Conservation (phyloP, 129 eudicot genomes). For the Flaveria brownii region DNA sequence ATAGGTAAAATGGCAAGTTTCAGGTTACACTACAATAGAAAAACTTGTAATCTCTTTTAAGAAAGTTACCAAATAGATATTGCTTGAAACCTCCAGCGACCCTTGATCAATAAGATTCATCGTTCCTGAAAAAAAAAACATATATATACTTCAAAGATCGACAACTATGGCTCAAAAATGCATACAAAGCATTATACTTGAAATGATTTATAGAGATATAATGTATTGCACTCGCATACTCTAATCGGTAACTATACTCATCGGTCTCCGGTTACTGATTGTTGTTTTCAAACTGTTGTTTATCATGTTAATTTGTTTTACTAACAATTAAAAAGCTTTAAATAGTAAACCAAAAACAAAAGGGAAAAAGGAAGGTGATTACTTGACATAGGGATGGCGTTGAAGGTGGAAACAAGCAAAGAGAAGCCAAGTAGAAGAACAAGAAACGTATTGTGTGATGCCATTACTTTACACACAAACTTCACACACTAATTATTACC, state of each 20-base stretch:
- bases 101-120: constrained; percentile 32
- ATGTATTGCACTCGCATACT: too few species aligned
- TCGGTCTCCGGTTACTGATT: not conserved
- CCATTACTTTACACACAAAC: constrained; percentile 33
- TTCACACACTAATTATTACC: constrained; percentile 13
- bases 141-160: not conserved
- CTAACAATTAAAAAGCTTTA: not conserved
- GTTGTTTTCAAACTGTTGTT: not conserved
- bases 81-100: constrained; percentile 21
- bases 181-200: not conserved
- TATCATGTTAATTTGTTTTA: not conserved
- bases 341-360: not conserved
- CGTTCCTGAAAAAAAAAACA: constrained; percentile 41
- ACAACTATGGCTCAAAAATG: not conserved
- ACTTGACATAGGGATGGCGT: constrained; percentile 65
- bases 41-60: not conserved
- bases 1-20: too few species aligned
- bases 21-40: too few species aligned
- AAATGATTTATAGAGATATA: not conserved
- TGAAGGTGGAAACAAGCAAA: constrained; percentile 29
- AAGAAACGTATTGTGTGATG: constrained; percentile 30
- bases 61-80: constrained; percentile 32
- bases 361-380: constrained; percentile 16
- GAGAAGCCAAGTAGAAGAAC: constrained; percentile 37
- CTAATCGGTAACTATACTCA: not conserved